Evolutionary conservation across 495 filamentous ascomycete genomes (phyloP).

Genomic region (Physcia stellaris): DNA sequence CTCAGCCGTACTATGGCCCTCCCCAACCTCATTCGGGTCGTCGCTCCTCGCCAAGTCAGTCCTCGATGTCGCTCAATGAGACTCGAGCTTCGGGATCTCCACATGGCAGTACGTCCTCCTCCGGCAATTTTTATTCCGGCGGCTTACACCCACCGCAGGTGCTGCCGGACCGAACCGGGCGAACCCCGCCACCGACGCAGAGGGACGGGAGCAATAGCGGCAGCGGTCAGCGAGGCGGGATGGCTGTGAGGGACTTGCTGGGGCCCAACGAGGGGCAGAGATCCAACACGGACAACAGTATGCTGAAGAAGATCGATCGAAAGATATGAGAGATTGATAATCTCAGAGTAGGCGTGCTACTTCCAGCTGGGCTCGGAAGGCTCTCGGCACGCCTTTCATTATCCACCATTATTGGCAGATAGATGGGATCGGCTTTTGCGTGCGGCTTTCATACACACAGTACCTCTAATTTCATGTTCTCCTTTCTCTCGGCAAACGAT

Average conservation of each 20-base stretch:
- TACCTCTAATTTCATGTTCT: too few species aligned
- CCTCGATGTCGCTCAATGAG: constrained; percentile 34
- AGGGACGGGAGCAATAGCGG: constrained; percentile 22
- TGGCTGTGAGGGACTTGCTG: constrained; percentile 42
- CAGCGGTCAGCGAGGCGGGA: constrained; percentile 26
- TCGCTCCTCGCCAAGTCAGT: constrained; percentile 37
- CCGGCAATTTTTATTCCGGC: constrained; percentile 20
- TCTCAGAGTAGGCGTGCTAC: too few species aligned
- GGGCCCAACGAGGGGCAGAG: constrained; percentile 28
- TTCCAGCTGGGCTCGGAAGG: too few species aligned
- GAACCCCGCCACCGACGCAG: constrained; percentile 28
- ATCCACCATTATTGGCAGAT: too few species aligned
- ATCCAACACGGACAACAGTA: constrained; percentile 40
- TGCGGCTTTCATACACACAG: too few species aligned
- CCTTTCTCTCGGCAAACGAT: too few species aligned
- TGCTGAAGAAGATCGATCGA: too few species aligned
- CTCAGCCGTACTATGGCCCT: constrained; percentile 32
- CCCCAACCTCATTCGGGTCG: constrained; percentile 24
- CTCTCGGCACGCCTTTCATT: too few species aligned
- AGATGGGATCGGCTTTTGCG: too few species aligned
- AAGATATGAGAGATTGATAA: too few species aligned
- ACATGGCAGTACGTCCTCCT: constrained; percentile 35
- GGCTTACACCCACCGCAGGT: constrained; percentile 20
- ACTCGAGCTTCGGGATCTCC: constrained; percentile 35
- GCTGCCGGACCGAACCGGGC: constrained; percentile 17